Evolutionary conservation across 2,329 filamentous ascomycete genomes (phyloP), one percentile per base, ranked within the genome.

Genomic region (Alternaria brassicae): DNA sequence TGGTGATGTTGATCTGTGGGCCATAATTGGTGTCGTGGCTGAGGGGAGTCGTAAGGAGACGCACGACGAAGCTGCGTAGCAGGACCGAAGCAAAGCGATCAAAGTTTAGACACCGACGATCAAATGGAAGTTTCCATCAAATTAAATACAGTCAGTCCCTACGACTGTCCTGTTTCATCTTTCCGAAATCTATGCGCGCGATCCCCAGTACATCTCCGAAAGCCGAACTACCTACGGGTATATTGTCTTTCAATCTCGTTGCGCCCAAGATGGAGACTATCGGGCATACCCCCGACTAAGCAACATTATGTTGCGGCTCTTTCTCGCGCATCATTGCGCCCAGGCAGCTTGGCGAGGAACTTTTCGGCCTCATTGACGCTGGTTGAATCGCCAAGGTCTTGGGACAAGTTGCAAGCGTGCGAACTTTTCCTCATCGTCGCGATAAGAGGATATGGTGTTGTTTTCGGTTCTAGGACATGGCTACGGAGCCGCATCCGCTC

Each of bases 1-100:
- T 48, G 44, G 44, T 48, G 44, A 48, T 48, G 44, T 48, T 36
- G 44, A 48, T 48, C 44, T 48, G 44, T 48, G 44, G 28, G 44
- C 44, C 44, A 48, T 48, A 6, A 34, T 40, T 36, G 19, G 9
- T 7, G 44, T 48, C 44, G 44, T 48, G 44, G 44, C 44, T 48
- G 44, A 36, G 44, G 30, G 1, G 44, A 48, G 34, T 48, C 30
- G 44, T 36, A 48, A 48, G 28, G 44, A n/a, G 6, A 36, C 44
- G 30, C 44, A 48, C 30, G 3, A 48, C 44, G 7, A 47, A 21
- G 44, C 5, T 48, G 44, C 30, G 44, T 30, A 48, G 44, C 44
- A 21, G 44, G 32, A 13, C 44, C 44, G 44, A 36, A 36, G 28
- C 4, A 6, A 6, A 48, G 44, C 10, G 21, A 48, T 48, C 44